These are phyloP conservation scores for Neurospora africana DNA, from an alignment of 495 filamentous ascomycete species.

Conservation along the genomic window DNA sequence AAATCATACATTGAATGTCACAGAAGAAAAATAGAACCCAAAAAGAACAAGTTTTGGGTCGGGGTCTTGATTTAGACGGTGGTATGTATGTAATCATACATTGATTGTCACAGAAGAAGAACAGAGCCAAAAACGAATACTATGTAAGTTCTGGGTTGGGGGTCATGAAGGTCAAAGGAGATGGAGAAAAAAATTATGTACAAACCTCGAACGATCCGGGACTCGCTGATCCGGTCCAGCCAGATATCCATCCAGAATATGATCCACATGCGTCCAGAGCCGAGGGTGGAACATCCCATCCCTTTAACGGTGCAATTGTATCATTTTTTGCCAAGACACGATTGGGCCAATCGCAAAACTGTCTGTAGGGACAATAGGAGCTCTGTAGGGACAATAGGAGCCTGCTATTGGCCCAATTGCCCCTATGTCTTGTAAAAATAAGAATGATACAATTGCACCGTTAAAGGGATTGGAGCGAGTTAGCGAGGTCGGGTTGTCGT, in stretches of 20 bases:
- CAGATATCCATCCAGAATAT: neutral
- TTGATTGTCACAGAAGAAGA: neutral
- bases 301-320: too few relatives aligned
- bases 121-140: neutral
- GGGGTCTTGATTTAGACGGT: neutral
- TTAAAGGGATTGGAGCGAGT: too few relatives aligned
- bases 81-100: neutral
- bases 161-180: neutral
- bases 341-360: too few relatives aligned
- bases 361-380: too few relatives aligned
- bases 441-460: too few relatives aligned
- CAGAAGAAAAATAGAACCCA: neutral
- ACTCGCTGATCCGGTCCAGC: neutral
- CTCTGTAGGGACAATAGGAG: too few relatives aligned
- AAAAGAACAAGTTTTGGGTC: neutral
- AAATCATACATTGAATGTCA: neutral
- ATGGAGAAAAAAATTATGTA: neutral
- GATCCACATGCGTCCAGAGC: neutral
- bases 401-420: too few relatives aligned
- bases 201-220: neutral
- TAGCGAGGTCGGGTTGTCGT: too few relatives aligned
- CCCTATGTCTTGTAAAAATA: too few relatives aligned
- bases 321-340: too few relatives aligned
- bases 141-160: neutral
- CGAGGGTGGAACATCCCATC: too few relatives aligned